Percentiles rank a stretch among this genome's conserved stretches.
Evolutionary conservation across 441 rosid species (phyloP).

Genomic region (Croton setiger): DNA sequence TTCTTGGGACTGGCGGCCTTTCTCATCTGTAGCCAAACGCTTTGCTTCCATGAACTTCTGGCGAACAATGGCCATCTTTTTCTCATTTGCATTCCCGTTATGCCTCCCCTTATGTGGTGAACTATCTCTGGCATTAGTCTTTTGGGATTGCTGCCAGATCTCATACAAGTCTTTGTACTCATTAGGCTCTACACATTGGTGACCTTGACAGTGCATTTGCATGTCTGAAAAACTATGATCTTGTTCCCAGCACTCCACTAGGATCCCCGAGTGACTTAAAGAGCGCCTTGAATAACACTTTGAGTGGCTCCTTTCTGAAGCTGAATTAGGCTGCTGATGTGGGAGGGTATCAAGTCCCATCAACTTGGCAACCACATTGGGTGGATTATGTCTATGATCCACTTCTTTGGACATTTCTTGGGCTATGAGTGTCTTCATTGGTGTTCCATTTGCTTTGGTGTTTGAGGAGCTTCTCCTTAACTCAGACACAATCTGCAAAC

Average conservation of each 20-base stretch:
- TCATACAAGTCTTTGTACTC: conserved; percentile 71
- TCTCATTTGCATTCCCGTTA: conserved; percentile 41
- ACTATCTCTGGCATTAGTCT: conserved; percentile 40
- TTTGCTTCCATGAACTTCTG: conserved; percentile 90
- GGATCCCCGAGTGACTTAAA: conserved; percentile 45
- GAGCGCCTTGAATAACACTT: conserved; percentile 48
- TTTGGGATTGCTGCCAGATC: conserved; percentile 61
- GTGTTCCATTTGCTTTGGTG: conserved; percentile 53
- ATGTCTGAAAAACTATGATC: conserved; percentile 40
- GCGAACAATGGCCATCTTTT: conserved; percentile 69
- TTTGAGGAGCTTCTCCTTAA: conserved; percentile 61
- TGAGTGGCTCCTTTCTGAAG: conserved; percentile 42
- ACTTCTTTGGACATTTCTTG: conserved; percentile 83
- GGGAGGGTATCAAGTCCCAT: conserved; percentile 96
- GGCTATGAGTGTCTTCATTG: conserved; percentile 82
- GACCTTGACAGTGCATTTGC: conserved; percentile 45
- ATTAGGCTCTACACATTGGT: conserved; percentile 37
- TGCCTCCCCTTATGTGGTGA: conserved; percentile 49
- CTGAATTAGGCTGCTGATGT: conserved; percentile 41
- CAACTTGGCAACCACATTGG: conserved; percentile 90
- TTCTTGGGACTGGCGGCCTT: conserved; percentile 69
- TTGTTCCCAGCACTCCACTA: conserved; percentile 41
- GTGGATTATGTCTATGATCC: conserved; percentile 47
- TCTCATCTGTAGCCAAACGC: conserved; percentile 71
- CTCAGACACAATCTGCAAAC: conserved; percentile 57